Evolutionary conservation across 306 rosid genomes (phyloP).

Genomic region (Vigna radiata): DNA sequence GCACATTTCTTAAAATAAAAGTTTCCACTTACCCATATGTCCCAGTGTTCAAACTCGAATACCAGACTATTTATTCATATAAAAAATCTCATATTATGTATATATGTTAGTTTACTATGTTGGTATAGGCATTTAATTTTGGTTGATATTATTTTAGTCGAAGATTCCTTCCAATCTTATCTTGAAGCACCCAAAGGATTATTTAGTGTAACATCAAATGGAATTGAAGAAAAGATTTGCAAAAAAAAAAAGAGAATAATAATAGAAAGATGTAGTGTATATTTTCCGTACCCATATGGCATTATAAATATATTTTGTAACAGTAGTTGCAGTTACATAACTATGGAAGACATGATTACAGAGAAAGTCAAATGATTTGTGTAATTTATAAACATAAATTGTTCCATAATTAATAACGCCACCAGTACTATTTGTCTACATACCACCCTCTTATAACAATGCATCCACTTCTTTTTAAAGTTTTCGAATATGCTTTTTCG

Average conservation of each 20-base stretch:
- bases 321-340: background rate
- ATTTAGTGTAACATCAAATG: conserved; percentile 31
- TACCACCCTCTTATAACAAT: too few species aligned
- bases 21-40: too few species aligned
- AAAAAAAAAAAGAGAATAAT: conserved; percentile 32
- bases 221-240: conserved; percentile 8
- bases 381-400: conserved; percentile 6
- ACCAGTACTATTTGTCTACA: conserved; percentile 22
- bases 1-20: too few species aligned
- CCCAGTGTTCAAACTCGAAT: too few species aligned
- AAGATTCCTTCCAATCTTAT: conserved; percentile 40
- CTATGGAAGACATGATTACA: conserved; percentile 12
- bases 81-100: too few species aligned
- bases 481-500: conserved; percentile 2
- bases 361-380: conserved; percentile 30
- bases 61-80: too few species aligned
- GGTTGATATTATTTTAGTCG: background rate
- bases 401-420: conserved; percentile 25
- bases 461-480: conserved; percentile 17
- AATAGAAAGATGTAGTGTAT: conserved; percentile 27
- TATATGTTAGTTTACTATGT: too few species aligned
- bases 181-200: conserved; percentile 39
- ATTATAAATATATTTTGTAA: conserved; percentile 3
- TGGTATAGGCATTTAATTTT: background rate
- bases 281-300: conserved; percentile 33